A percentile compares a stretch with the other conserved stretches of the same genome.
phyloP scores from a whole-genome alignment of 1,284 basidiomycete species.

The Inonotus obliquus region DNA sequence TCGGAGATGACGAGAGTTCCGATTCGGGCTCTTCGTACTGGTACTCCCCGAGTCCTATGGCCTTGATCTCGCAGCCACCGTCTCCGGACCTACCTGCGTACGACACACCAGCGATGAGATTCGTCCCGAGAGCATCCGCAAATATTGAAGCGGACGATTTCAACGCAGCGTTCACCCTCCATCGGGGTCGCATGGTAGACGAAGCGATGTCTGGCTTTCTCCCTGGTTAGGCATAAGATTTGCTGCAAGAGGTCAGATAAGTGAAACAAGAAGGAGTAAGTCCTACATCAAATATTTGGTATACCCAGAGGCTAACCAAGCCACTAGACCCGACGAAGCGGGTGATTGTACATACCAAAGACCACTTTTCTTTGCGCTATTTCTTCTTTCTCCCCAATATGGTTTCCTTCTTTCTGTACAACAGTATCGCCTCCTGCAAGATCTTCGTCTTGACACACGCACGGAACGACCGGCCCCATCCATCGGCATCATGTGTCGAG shows the following conservation, averaged over 20 bases:
- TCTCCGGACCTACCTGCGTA: neutral
- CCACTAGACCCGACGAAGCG: neutral
- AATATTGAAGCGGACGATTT: neutral
- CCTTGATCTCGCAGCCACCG: neutral
- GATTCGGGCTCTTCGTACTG: neutral
- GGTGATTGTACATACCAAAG: neutral
- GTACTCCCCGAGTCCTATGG: neutral
- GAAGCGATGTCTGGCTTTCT: neutral
- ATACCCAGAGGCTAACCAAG: neutral
- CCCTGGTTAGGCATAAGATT: neutral
- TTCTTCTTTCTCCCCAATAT: neutral
- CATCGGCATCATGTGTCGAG: neutral
- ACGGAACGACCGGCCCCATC: neutral
- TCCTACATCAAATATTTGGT: neutral
- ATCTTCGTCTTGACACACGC: neutral
- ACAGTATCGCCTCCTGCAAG: neutral
- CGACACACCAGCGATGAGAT: neutral
- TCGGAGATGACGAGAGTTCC: too few relatives aligned
- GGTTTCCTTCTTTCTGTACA: neutral
- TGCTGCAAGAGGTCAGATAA: neutral
- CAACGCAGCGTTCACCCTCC: too few relatives aligned
- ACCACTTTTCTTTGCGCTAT: neutral
- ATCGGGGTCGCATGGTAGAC: neutral
- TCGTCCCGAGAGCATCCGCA: neutral
- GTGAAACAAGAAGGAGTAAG: neutral